A percentile compares a stretch with the other conserved stretches of the same genome.
Evolutionary conservation across 2,329 filamentous ascomycete species (phyloP).

Genomic region (Penicillium hesseltinei): DNA sequence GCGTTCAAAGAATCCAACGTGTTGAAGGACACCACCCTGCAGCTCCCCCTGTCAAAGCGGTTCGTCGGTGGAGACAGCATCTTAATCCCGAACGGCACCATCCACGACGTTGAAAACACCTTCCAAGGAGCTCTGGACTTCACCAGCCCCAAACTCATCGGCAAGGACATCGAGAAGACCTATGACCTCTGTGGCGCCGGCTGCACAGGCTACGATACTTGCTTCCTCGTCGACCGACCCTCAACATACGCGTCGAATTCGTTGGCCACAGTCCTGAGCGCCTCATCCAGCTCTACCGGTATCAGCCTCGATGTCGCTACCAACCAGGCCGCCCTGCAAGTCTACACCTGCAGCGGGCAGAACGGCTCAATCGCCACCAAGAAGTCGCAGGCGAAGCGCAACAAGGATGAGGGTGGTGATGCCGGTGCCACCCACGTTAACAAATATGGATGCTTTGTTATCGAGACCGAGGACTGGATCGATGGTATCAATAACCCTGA

Average conservation of each 20-base stretch:
- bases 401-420: conserved; percentile 54
- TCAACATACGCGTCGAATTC: conserved; percentile 34
- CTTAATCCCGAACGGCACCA: conserved; percentile 71
- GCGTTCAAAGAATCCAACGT: conserved; percentile 46
- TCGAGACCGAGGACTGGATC: conserved; percentile 93
- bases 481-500: conserved; percentile 89
- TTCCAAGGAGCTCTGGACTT: conserved; percentile 54
- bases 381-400: conserved; percentile 47
- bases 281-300: conserved; percentile 68
- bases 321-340: conserved; percentile 83
- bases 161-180: conserved; percentile 64
- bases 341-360: conserved; percentile 79
- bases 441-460: conserved; percentile 79
- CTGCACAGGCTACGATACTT: conserved; percentile 79
- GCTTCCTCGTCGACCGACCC: conserved; percentile 49
- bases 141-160: conserved; percentile 75
- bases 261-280: conserved; percentile 54
- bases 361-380: conserved; percentile 59
- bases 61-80: conserved; percentile 56
- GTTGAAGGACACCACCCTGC: conserved; percentile 45
- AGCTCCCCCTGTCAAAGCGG: conserved; percentile 47
- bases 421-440: conserved; percentile 46
- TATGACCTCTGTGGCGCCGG: conserved; percentile 72
- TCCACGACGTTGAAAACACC: conserved; percentile 75
- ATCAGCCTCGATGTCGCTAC: conserved; percentile 79